Evolutionary conservation across 2,329 filamentous ascomycete species (phyloP).

Genomic region (Talaromyces rugulosus): DNA sequence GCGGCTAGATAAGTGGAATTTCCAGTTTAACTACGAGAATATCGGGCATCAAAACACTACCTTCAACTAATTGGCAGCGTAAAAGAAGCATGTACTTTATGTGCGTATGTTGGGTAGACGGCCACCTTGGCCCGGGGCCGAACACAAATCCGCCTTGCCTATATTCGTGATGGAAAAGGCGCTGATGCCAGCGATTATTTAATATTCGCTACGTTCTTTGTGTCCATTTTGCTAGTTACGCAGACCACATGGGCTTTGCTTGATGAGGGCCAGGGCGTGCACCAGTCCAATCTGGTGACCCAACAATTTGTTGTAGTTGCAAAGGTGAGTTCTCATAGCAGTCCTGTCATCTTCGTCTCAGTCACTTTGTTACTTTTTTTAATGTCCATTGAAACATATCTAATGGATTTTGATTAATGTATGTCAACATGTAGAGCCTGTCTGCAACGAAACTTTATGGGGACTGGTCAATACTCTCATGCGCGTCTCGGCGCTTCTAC

Average conservation of each 20-base stretch:
- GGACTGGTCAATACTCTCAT: conserved; percentile 3
- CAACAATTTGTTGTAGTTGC: background rate
- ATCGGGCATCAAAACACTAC: no score
- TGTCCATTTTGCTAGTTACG: background rate
- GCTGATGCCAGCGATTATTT: background rate
- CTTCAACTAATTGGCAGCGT: no score
- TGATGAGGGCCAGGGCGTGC: conserved; percentile 4
- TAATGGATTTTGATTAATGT: background rate
- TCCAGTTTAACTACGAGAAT: no score
- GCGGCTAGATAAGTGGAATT: no score
- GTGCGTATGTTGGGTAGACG: no score
- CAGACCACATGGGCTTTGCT: conserved; percentile 7
- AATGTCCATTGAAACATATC: background rate
- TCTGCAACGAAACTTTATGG: conserved; percentile 5
- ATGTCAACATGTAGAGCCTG: background rate
- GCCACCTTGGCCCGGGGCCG: no score
- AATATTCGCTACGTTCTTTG: background rate
- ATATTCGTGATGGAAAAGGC: background rate
- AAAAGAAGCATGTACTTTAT: no score
- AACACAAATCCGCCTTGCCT: background rate
- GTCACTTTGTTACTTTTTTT: background rate
- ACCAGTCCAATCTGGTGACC: background rate
- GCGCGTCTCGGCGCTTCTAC: background rate
- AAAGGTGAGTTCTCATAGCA: background rate
- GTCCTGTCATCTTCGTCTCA: background rate